Percentiles rank a stretch among this genome's conserved stretches.
phyloP scores from a whole-genome alignment of 2,329 filamentous ascomycete species.

The Pyricularia sp. region DNA sequence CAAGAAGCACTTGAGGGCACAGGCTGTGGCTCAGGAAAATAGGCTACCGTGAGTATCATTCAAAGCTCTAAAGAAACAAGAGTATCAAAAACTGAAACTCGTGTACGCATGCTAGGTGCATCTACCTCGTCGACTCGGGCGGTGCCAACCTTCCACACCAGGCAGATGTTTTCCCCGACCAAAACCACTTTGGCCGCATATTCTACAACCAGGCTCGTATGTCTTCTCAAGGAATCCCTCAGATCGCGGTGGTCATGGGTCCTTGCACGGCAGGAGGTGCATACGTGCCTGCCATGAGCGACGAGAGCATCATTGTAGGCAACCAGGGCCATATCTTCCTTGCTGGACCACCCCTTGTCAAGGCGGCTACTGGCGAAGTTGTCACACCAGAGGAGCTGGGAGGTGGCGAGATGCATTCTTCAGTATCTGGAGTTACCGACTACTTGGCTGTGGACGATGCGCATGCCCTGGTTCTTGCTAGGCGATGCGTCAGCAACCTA shows the following conservation, averaged over 20 bases:
- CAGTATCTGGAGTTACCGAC: conserved; percentile 85
- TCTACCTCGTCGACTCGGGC: conserved; percentile 93
- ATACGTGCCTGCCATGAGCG: conserved; percentile 94
- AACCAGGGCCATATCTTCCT: conserved; percentile 97
- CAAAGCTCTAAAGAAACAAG: background rate
- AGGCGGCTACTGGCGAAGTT: conserved; percentile 87
- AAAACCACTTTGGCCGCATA: conserved; percentile 90
- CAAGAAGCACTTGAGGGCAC: conserved; percentile 90
- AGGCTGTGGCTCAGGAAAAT: conserved; percentile 84
- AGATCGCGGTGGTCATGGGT: conserved; percentile 93
- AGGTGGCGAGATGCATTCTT: conserved; percentile 78
- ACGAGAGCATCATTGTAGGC: conserved; percentile 81
- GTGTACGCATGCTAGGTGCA: conserved; percentile 40
- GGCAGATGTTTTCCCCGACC: conserved; percentile 88
- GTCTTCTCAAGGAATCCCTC: conserved; percentile 78
- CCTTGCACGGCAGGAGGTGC: conserved; percentile 92
- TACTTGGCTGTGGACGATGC: conserved; percentile 91
- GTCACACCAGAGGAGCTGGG: conserved; percentile 85
- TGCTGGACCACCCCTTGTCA: conserved; percentile 84
- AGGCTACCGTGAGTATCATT: conserved; percentile 42
- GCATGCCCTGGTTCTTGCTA: conserved; percentile 74
- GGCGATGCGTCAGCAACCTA: conserved; percentile 74
- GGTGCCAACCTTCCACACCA: conserved; percentile 92
- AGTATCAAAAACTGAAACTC: background rate
- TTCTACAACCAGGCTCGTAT: conserved; percentile 97